Evolutionary conservation across 2,329 filamentous ascomycete genomes (phyloP).

Genomic region (Scytalidium sp.): DNA sequence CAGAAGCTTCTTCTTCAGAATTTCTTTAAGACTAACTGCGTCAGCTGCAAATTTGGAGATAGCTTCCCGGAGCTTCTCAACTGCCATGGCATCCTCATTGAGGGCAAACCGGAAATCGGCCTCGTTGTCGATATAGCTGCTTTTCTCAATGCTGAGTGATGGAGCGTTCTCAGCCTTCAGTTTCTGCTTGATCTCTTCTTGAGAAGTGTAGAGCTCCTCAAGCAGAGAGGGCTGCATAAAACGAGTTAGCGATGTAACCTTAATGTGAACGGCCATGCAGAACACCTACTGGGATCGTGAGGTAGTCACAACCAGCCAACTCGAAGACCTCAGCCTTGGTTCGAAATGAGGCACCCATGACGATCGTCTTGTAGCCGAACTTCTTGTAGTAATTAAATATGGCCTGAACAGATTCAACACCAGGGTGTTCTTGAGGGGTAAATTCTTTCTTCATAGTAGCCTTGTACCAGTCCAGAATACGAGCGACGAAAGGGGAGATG

Average conservation of each 20-base stretch:
- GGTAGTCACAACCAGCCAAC: conserved; percentile 54
- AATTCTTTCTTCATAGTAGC: conserved; percentile 91
- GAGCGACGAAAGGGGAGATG: conserved; percentile 83
- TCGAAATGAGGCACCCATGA: conserved; percentile 56
- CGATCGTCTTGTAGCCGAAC: conserved; percentile 40
- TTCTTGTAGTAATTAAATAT: conserved; percentile 77
- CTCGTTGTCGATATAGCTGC: conserved; percentile 88
- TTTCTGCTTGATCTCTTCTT: conserved; percentile 83
- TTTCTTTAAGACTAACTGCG: conserved; percentile 87
- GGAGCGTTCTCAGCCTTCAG: conserved; percentile 68
- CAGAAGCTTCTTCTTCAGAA: conserved; percentile 80
- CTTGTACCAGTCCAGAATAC: conserved; percentile 99
- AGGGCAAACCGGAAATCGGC: conserved; percentile 94
- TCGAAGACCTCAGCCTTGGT: conserved; percentile 55
- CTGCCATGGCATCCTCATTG: conserved; percentile 99
- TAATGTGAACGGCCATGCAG: conserved; percentile 28
- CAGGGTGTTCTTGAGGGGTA: conserved; percentile 84
- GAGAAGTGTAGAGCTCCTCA: conserved; percentile 88
- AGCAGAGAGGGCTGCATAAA: conserved; percentile 75
- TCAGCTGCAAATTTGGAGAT: conserved; percentile 99
- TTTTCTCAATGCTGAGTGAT: conserved; percentile 77
- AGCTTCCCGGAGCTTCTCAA: conserved; percentile 98
- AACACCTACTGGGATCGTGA: conserved; percentile 55
- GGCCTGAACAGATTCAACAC: conserved; percentile 86
- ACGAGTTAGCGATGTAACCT: conserved; percentile 1